phyloP scores from a whole-genome alignment of 176 grass and related monocot genomes.

The Musa acuminata region DNA sequence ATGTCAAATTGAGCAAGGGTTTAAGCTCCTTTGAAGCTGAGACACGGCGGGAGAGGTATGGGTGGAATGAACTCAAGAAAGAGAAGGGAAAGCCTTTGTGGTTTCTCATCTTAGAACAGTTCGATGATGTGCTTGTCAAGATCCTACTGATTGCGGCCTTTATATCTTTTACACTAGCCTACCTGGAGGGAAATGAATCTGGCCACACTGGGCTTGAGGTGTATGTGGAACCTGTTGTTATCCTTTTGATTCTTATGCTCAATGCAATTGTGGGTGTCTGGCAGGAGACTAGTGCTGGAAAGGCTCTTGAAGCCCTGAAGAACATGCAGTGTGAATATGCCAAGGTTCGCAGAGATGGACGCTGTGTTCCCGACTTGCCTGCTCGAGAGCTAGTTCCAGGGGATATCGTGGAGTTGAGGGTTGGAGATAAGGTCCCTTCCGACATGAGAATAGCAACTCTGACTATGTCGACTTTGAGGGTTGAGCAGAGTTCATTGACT shows the following conservation, averaged over 20 bases:
- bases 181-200: conserved; percentile 66
- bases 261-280: conserved; percentile 98
- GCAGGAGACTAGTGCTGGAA: conserved; percentile 98
- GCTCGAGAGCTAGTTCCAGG: conserved; percentile 75
- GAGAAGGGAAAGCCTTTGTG: conserved; percentile 71
- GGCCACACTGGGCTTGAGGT: conserved; percentile 59
- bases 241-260: conserved; percentile 89
- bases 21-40: conserved; percentile 58
- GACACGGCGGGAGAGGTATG: conserved; percentile 35
- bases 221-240: conserved; percentile 93
- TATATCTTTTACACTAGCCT: conserved; percentile 79
- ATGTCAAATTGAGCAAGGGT: conserved; percentile 53
- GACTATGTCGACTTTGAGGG: conserved; percentile 79
- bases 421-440: conserved; percentile 87
- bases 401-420: conserved; percentile 82
- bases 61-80: conserved; percentile 86
- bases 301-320: conserved; percentile 96
- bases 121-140: conserved; percentile 83
- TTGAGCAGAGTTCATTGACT: conserved; percentile 90
- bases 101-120: conserved; percentile 93
- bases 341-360: conserved; percentile 66
- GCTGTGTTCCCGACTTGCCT: conserved; percentile 49
- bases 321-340: conserved; percentile 98
- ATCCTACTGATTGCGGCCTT: conserved; percentile 87
- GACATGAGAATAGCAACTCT: conserved; percentile 84